Conservation (phyloP, 352 stramenopile genomes). For the Phytophthora palmivora region DNA sequence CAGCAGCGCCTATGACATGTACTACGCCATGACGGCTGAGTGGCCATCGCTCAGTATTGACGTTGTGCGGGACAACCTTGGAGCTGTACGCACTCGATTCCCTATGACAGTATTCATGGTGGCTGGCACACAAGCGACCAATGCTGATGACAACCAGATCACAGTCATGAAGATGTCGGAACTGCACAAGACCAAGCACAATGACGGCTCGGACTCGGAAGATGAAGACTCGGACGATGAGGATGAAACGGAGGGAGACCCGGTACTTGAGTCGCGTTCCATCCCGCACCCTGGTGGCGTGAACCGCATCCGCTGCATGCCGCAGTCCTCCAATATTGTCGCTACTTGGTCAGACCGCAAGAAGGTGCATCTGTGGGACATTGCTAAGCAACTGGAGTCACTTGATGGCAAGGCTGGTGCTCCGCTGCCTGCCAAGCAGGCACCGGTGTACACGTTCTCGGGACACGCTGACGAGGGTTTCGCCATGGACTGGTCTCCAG, state of each 20-base stretch:
- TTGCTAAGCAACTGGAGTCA: conserved; percentile 90
- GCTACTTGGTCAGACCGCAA: conserved; percentile 96
- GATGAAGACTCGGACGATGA: conserved; percentile 88
- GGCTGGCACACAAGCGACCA: conserved; percentile 95
- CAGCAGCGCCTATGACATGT: conserved; percentile 99
- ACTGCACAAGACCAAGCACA: conserved; percentile 94
- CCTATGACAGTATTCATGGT: conserved; percentile 97
- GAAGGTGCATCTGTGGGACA: conserved; percentile 97
- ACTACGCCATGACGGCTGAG: conserved; percentile 98
- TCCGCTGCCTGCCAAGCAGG: conserved; percentile 62
- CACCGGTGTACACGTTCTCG: conserved; percentile 93
- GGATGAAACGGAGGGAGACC: conserved; percentile 96
- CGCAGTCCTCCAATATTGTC: conserved; percentile 96
- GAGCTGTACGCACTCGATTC: conserved; percentile 93
- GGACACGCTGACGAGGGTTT: conserved; percentile 98
- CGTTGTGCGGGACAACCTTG: conserved; percentile 96
- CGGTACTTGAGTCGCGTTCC: conserved; percentile 95
- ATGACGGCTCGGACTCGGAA: conserved; percentile 76
- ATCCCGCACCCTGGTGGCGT: conserved; percentile 96
- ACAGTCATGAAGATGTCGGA: conserved; percentile 98
- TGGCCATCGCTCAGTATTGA: conserved; percentile 99
- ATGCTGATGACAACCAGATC: conserved; percentile 95
- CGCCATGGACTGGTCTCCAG: conserved; percentile 97
- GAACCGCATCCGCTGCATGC: conserved; percentile 96
- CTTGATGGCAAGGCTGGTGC: conserved; percentile 82